Evolutionary conservation across 805 yeast genomes (phyloP), one percentile per base, ranked within the genome.

Genomic region (Pichia heedii): DNA sequence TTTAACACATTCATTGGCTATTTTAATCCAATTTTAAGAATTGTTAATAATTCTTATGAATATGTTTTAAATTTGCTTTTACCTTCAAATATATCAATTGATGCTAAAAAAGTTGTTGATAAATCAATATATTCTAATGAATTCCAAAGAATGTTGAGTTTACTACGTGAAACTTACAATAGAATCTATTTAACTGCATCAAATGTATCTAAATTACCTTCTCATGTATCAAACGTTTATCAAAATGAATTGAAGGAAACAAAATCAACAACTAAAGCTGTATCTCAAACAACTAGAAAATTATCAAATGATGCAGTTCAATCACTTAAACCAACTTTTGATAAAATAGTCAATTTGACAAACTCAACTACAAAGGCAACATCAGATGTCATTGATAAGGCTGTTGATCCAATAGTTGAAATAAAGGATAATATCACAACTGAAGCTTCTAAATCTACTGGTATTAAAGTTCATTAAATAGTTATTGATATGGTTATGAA

Each of bases 261-360:
- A 5, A 48, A 55, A 1, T 50, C 63, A 4, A 48, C 65, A 16
- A 52, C 65, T 13, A 54, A 53, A 22, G 69, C 68, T 2, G 50
- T 66, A n/a, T 60, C 63, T 2, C 60, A 63, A 38, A 60, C 70
- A 16, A 60, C 70, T 20, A 56, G 62, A 47, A 57, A 60, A 41
- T 56, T 66, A 33, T 63, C 69, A 2, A 54, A 50, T 34, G 69
- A 66, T 49, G 69, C 67, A 4, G 54, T 53, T 39, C 53, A 51
- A 20, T 45, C 58, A 6, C 51, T 63, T 41, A 63, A 58, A 44
- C 68, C 68, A 21, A 53, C 60, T 1, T 54, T 62, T 29, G 59
- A 58, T 26, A 50, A 49, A n/a, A 39, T 54, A 22, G 52, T 56
- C 19, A 57, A 55, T 16, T 40, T 41, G 19, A 43, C 58, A 13